These are phyloP conservation scores for Tilletia indica DNA, from an alignment of 1,284 basidiomycete genomes.

Conservation along the genomic window DNA sequence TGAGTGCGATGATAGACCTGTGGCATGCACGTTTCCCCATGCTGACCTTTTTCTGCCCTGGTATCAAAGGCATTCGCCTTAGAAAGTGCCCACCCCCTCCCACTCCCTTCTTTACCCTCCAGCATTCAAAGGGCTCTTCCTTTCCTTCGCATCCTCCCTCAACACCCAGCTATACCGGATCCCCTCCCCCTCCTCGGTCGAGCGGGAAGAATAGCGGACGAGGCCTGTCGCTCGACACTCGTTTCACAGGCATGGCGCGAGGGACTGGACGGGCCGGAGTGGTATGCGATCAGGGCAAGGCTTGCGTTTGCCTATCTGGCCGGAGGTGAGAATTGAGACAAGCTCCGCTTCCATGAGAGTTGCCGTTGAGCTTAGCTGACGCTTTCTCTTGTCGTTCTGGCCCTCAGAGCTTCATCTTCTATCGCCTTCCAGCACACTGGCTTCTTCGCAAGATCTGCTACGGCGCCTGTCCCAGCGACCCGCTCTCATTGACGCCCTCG, in stretches of 20 bases:
- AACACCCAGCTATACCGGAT: slow-evolving; percentile 7
- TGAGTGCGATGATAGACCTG: neutral
- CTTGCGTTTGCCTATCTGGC: slow-evolving; percentile 8
- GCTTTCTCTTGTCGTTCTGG: neutral
- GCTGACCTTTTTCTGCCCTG: neutral
- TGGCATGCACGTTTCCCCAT: neutral
- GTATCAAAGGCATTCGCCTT: neutral
- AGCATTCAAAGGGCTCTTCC: too few species aligned
- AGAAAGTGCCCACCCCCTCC: slow-evolving; percentile 9
- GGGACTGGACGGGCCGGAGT: neutral
- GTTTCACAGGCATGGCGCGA: neutral
- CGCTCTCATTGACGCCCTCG: neutral
- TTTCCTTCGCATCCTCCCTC: neutral
- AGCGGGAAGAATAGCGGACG: slow-evolving; percentile 9
- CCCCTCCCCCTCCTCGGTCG: neutral
- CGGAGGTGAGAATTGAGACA: neutral
- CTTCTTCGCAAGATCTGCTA: slow-evolving; percentile 6
- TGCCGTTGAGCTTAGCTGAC: too few species aligned
- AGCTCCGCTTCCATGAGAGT: neutral
- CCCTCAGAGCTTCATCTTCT: slow-evolving; percentile 5
- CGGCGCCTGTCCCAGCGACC: neutral
- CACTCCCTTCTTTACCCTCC: neutral
- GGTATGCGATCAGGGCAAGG: slow-evolving; percentile 7
- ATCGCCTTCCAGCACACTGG: neutral
- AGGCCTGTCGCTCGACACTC: neutral